These are phyloP conservation scores for Clitopilus hobsonii DNA, from an alignment of 768 basidiomycete genomes.

Conservation along the genomic window DNA sequence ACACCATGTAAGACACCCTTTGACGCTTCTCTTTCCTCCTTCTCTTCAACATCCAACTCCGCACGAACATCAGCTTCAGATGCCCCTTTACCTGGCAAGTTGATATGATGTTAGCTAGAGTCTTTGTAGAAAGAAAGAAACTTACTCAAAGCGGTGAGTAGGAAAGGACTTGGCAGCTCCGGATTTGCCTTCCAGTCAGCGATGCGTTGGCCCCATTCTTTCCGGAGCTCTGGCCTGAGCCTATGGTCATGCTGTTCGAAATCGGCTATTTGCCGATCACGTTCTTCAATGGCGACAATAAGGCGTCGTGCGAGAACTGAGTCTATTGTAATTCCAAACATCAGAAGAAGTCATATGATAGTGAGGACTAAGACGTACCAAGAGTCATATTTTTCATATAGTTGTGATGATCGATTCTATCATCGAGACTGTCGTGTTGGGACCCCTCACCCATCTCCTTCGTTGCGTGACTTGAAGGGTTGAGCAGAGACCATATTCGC, in stretches of 20 bases:
- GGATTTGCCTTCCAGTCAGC: background rate
- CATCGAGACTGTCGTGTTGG: conserved; percentile 28
- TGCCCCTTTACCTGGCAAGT: background rate
- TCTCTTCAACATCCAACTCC: background rate
- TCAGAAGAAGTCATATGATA: background rate
- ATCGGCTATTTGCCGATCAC: background rate
- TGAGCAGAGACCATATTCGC: conserved; percentile 27
- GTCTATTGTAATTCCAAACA: background rate
- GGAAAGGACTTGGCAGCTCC: background rate
- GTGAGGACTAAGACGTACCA: conserved; percentile 11
- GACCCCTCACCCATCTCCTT: conserved; percentile 30
- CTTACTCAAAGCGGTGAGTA: conserved; percentile 1
- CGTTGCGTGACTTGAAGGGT: conserved; percentile 23
- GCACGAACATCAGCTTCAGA: background rate
- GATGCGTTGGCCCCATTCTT: background rate
- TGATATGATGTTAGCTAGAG: background rate
- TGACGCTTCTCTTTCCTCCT: background rate
- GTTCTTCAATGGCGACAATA: background rate
- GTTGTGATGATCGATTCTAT: conserved; percentile 31
- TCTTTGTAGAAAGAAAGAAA: background rate
- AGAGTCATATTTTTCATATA: conserved; percentile 21
- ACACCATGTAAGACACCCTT: background rate
- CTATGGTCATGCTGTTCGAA: background rate
- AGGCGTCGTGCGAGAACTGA: background rate
- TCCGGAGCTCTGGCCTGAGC: background rate